Evolutionary conservation across 306 rosid species (phyloP), one percentile per base, ranked within the genome.

Genomic region (Abrus pulchellus): DNA sequence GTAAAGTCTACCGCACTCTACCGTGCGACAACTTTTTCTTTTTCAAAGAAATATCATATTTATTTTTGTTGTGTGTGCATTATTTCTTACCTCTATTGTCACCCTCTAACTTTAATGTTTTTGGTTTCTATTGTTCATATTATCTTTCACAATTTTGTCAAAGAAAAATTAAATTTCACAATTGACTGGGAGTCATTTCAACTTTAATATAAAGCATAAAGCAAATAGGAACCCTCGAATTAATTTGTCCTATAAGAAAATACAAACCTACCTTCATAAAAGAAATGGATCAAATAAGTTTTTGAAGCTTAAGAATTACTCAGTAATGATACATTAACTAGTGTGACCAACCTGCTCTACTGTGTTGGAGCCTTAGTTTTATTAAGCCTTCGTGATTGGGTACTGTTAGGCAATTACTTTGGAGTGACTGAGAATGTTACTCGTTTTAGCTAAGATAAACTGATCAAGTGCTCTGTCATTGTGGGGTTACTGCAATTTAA

Each of bases 291-390:
- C 40, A 36, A 36, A 36, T 36, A 2, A 36, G 40, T 36, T 36
- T 36, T 36, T 0, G 40, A 36, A 36, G 40, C 40, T 36, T 36
- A 36, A 36, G 40, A 36, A 36, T 36, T 36, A 36, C 40, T 4
- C 3, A 36, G 40, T 4, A 2, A 36, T 2, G 40, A 36, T 0
- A 36, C 40, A 36, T 36, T 36, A 4, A 36, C 40, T 36, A 36
- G 40, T 36, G 40, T 36, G 40, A 2, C 2, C 2, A 36, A 36
- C 40, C 2, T 36, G 40, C 75, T 63, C 56, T 57, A 5, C 38
- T 59, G 13, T 57, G 11, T 33, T 54, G 59, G 68, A 73, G 68
- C 14, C 60, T 57, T 74, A 29, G 69, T 20, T 59, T 57, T 38
- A 9, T 12, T 5, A 32, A 9, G 41, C 36, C 67, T 73, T 76